phyloP scores from a whole-genome alignment of 2,329 filamentous ascomycete species.

The Diaporthe aspalathi region DNA sequence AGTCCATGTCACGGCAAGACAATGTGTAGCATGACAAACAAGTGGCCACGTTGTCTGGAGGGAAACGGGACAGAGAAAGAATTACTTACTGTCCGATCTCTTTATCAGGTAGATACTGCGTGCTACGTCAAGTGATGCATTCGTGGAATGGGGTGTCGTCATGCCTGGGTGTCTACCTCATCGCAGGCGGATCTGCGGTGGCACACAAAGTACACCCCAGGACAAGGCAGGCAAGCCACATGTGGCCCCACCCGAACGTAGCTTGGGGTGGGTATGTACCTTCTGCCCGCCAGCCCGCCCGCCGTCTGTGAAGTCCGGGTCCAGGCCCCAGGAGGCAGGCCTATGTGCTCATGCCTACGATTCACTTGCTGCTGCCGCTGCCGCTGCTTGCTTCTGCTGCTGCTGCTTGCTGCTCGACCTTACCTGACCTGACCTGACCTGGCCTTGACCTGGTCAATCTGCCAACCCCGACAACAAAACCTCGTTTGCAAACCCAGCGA shows the following conservation, averaged over 20 bases:
- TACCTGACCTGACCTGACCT: constrained; percentile 8
- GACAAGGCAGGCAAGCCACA: constrained; percentile 7
- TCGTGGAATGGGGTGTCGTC: constrained; percentile 21
- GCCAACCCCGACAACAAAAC: constrained; percentile 28
- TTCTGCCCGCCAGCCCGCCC: constrained; percentile 4
- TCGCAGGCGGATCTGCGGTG: background rate
- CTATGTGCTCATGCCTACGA: constrained; percentile 4
- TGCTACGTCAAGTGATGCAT: background rate
- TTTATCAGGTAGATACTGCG: no score
- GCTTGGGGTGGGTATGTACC: background rate
- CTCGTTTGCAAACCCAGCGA: constrained; percentile 20
- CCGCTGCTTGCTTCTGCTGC: background rate
- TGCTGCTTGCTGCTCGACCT: background rate
- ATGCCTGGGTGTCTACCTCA: background rate
- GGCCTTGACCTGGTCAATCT: constrained; percentile 7
- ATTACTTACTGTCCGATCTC: no score
- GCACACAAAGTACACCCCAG: background rate
- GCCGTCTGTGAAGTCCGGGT: background rate
- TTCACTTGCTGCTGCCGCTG: background rate
- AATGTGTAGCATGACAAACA: background rate
- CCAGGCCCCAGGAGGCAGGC: constrained; percentile 22
- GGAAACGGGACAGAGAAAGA: background rate
- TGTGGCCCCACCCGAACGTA: background rate
- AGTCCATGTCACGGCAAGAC: background rate
- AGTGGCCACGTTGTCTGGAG: background rate